Evolutionary conservation across 345 rosid genomes (phyloP), one percentile per base, ranked within the genome.

Genomic region (Noccaea bulbosa): DNA sequence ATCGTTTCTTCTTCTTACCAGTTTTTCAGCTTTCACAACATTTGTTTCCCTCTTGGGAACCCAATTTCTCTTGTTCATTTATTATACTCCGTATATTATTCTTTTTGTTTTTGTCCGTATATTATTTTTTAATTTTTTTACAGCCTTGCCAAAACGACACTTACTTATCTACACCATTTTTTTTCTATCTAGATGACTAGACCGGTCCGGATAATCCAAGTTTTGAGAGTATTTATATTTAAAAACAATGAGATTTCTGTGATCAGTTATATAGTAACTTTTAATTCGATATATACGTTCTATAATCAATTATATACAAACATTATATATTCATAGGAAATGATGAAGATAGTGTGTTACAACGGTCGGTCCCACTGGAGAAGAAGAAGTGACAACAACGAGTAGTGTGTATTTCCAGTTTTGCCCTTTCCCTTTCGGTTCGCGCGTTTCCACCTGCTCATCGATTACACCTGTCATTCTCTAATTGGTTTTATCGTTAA

Each of bases 281-380:
- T 35, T 10, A 62, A 14, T 62, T 32, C 10, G 27, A 20, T 9
- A 16, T 8, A 35, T 52, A 67, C 43, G 60, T 50, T 62, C 5
- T 38, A 57, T 59, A 11, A 47, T 38, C 12, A 17, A 32, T 44
- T 7, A 45, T 9, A 24, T 35, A 47, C 6, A 46, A 34, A 47
- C 32, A 32, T 50, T 54, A 46, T 39, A 55, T 55, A 55, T 55
- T 4, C 35, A 65, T 56, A n/a, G 60, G 33, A 56, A 73, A 32
- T 49, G 46, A 65, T 58, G 77, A 73, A 73, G 60, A 66, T 73
- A 66, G 77, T 73, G 77, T 47, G 66, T 44, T 65, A 62, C 67
- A 52, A 59, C 49, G 20, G 24, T 74, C 38, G 78, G 77, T 17
- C 72, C 78, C 78, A 74, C 73, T 0, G 14, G 43, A 41, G 62